Base-by-base conservation (phyloP, 139 green algal species). In the Chlamydomonas sphaeroides region DNA sequence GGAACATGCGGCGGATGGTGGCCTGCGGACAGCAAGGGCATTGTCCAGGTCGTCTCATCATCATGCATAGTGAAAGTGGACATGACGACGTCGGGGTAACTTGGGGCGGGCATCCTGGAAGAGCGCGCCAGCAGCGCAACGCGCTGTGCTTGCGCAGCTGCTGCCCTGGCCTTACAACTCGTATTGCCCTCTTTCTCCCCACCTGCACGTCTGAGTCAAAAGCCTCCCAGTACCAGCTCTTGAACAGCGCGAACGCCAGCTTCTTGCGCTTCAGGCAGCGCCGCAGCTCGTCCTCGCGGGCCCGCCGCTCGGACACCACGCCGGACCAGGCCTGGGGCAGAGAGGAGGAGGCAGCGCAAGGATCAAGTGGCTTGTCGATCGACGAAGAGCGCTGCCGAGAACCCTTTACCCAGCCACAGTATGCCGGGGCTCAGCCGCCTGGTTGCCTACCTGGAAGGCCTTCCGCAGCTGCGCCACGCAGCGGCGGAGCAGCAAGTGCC, bases 161-260 rank as follows among this genome's bases (percentile, higher is more conserved):
- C n/a, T n/a, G n/a, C n/a, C n/a, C n/a, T n/a, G n/a, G n/a, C n/a
- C n/a, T n/a, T n/a, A n/a, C n/a, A n/a, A n/a, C n/a, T n/a, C n/a
- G n/a, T n/a, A n/a, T n/a, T n/a, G n/a, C n/a, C n/a, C n/a, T n/a
- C n/a, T n/a, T n/a, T n/a, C 45, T 7, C 2, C 68, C 1, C 38
- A 81, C 77, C 85, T 90, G 86, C 39, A 96, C 84, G 61, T 95
- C 89, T 26, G 91, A 78, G 71, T 95, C 92, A 71, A 96, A 94
- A 26, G 72, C 80, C 39, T 95, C 89, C 93, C 93, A 96, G 88
- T 96, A 96, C 88, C 90, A 95, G 39, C 86, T 76, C 68, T 90
- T 89, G 88, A 93, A 96, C 38, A 89, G 88, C 65, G 72, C 45
- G 71, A 94, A 94, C n/a, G 90, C 88, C 38, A 93, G 87, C 65